Evolutionary conservation across 2,329 filamentous ascomycete genomes (phyloP).

Genomic region (Arthrobotrys sphaeroides): DNA sequence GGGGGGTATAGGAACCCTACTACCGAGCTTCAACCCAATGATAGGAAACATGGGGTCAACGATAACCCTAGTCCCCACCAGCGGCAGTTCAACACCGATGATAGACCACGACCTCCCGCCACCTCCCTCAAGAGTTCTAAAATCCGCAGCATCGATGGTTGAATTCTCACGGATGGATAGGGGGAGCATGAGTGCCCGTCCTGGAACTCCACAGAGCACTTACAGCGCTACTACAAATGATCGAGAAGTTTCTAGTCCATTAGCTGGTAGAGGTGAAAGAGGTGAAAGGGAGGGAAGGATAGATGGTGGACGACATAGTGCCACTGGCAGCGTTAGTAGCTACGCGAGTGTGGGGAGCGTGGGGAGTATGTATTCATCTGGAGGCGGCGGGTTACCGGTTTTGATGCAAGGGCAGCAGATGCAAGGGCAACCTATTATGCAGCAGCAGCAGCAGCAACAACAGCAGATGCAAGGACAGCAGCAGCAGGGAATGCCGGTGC

Average conservation of each 20-base stretch:
- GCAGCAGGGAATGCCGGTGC: slow-evolving; percentile 3
- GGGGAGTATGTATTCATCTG: slow-evolving; percentile 15
- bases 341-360: slow-evolving; percentile 44
- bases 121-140: slow-evolving; percentile 21
- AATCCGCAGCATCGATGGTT: slow-evolving; percentile 50
- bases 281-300: background rate
- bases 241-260: background rate
- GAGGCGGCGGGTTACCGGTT: slow-evolving; percentile 27
- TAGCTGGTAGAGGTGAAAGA: background rate
- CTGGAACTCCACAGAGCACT: slow-evolving; percentile 13
- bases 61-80: slow-evolving; percentile 7
- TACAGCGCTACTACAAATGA: background rate
- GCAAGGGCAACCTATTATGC: no score
- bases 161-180: slow-evolving; percentile 51
- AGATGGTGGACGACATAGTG: slow-evolving; percentile 32
- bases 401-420: slow-evolving; percentile 23
- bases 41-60: slow-evolving; percentile 8
- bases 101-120: background rate
- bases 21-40: slow-evolving; percentile 5
- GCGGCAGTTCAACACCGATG: slow-evolving; percentile 17
- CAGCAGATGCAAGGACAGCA: background rate
- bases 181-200: slow-evolving; percentile 13
- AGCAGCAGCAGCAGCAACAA: background rate
- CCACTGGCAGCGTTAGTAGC: slow-evolving; percentile 46
- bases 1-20: background rate